phyloP scores from a whole-genome alignment of 2,329 filamentous ascomycete genomes.

The Fusarium sp. region DNA sequence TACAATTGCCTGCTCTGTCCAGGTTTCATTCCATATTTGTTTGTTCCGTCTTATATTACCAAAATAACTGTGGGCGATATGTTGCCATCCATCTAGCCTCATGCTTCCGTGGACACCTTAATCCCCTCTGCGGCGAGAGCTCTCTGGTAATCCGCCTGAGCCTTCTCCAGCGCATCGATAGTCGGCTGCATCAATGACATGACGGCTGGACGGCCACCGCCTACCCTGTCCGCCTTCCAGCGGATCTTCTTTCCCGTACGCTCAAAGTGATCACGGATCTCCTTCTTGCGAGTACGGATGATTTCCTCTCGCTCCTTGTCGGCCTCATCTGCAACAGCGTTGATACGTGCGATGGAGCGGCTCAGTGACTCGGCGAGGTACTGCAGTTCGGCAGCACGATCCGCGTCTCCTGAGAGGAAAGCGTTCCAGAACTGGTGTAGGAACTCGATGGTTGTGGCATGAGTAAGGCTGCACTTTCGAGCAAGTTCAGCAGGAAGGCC shows the following conservation, averaged over 20 bases:
- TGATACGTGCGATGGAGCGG: constrained; percentile 78
- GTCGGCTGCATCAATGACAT: constrained; percentile 78
- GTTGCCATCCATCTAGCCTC: background rate
- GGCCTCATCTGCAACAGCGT: constrained; percentile 79
- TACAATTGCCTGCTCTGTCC: background rate
- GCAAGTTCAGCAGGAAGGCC: constrained; percentile 62
- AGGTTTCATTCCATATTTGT: background rate
- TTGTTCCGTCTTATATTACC: background rate
- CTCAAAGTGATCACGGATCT: constrained; percentile 74
- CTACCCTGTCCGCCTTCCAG: constrained; percentile 71
- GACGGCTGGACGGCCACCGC: constrained; percentile 79
- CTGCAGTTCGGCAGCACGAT: constrained; percentile 79
- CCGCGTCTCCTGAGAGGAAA: constrained; percentile 86
- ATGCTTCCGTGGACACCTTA: constrained; percentile 55
- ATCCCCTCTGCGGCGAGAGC: constrained; percentile 71
- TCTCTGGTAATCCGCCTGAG: constrained; percentile 73
- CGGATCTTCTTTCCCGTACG: constrained; percentile 76
- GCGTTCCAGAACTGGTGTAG: constrained; percentile 97
- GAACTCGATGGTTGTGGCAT: constrained; percentile 94
- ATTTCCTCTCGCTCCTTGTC: constrained; percentile 74
- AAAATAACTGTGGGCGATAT: background rate
- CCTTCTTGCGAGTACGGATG: constrained; percentile 70
- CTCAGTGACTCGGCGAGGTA: constrained; percentile 83
- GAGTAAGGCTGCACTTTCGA: constrained; percentile 71
- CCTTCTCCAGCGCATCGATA: constrained; percentile 72